Evolutionary conservation across 2,329 filamentous ascomycete genomes (phyloP).

Genomic region (Microdochium paspali): DNA sequence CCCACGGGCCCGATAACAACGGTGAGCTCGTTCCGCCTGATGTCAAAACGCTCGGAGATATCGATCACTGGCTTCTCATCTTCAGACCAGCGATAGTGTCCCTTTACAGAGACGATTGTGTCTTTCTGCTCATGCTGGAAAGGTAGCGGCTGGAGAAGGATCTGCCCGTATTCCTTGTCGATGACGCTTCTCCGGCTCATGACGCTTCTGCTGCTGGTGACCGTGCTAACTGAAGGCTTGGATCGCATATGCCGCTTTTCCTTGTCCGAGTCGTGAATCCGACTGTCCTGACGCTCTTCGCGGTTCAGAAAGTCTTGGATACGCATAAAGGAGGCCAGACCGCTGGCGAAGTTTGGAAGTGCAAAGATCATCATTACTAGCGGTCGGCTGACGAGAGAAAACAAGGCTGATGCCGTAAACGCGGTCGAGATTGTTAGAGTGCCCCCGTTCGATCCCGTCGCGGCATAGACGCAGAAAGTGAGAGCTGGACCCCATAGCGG

Average conservation of each 20-base stretch:
- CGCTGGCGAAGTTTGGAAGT: neutral
- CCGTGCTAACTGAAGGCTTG: neutral
- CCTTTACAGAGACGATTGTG: neutral
- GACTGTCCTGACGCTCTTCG: neutral
- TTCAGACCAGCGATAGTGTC: neutral
- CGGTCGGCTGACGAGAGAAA: neutral
- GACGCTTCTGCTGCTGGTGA: neutral
- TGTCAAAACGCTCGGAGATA: constrained; percentile 2
- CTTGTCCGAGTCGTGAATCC: neutral
- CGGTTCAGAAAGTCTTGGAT: neutral
- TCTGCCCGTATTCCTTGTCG: neutral
- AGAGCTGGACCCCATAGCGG: neutral
- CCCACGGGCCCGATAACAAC: constrained; percentile 10
- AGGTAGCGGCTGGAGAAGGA: neutral
- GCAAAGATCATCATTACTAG: neutral
- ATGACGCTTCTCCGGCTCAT: neutral
- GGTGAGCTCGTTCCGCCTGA: constrained; percentile 1
- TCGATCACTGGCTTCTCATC: neutral
- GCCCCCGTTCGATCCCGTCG: neutral
- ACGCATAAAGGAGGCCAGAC: neutral
- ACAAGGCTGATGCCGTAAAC: neutral
- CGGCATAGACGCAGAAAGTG: neutral
- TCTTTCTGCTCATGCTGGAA: neutral
- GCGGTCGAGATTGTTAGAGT: neutral
- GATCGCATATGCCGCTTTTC: neutral